These are phyloP conservation scores for Porpolomopsis calyptriformis DNA, from an alignment of 768 basidiomycete species.

Conservation along the genomic window DNA sequence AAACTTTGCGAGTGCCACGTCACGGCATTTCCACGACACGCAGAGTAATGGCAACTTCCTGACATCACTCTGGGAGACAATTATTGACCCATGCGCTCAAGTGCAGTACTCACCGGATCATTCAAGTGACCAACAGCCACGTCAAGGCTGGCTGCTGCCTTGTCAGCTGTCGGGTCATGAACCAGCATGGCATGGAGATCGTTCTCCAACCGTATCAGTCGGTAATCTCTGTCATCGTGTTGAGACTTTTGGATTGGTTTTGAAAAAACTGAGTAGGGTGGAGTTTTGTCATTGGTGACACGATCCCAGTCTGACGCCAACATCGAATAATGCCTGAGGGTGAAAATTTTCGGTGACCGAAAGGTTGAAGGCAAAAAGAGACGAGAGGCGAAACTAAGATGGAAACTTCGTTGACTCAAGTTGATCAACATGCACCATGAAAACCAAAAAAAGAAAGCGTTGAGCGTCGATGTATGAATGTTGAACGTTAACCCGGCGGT, in stretches of 20 bases:
- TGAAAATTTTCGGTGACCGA: not conserved
- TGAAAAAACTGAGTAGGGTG: conserved; percentile 44
- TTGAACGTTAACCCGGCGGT: no score
- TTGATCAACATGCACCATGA: no score
- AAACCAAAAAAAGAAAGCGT: no score
- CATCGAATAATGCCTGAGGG: conserved; percentile 2
- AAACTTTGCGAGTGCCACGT: not conserved
- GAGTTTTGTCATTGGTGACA: conserved; percentile 14
- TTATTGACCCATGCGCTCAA: not conserved
- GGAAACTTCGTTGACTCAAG: not conserved
- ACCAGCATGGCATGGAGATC: conserved; percentile 81
- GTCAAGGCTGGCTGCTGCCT: conserved; percentile 89
- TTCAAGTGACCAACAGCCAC: conserved; percentile 89
- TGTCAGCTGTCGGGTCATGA: conserved; percentile 79
- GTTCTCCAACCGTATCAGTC: conserved; percentile 63
- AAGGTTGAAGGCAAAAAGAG: not conserved
- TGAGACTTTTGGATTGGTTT: conserved; percentile 58
- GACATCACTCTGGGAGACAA: not conserved
- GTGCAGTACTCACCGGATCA: conserved; percentile 67
- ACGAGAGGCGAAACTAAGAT: not conserved
- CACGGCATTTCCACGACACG: not conserved
- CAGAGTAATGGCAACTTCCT: not conserved
- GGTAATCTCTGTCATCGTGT: conserved; percentile 72
- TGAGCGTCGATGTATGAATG: no score
- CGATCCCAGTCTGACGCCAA: conserved; percentile 1